These are phyloP conservation scores for Pythium grandisporangium DNA, from an alignment of 352 stramenopile genomes.

Conservation along the genomic window DNA sequence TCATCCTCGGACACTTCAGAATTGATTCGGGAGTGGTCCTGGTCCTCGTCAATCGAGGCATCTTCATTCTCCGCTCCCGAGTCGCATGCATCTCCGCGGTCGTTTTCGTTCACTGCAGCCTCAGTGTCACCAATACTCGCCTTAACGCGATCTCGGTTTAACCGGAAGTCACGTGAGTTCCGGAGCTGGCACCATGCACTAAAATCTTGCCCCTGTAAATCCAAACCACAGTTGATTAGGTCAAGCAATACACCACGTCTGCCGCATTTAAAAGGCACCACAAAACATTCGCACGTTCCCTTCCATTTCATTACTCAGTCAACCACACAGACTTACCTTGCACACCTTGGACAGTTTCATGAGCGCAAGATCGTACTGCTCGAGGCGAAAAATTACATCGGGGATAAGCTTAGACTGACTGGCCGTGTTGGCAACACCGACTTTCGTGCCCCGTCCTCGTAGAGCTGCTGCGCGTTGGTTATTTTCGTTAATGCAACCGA, in stretches of 20 bases:
- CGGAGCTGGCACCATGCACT: conserved; percentile 38
- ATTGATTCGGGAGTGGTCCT: no score
- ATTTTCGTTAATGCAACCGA: conserved; percentile 38
- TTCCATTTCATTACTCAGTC: no score
- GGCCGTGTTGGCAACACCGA: conserved; percentile 1
- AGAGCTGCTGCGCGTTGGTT: conserved; percentile 13
- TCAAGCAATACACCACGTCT: no score
- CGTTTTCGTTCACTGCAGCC: neutral
- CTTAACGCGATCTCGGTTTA: conserved; percentile 29
- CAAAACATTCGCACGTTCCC: neutral
- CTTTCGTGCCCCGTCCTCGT: conserved; percentile 4
- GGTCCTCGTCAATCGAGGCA: no score
- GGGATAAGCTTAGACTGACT: conserved; percentile 48
- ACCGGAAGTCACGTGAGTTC: conserved; percentile 37
- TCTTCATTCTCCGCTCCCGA: no score
- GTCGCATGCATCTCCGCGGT: neutral
- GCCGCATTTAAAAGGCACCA: conserved; percentile 1
- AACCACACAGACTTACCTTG: conserved; percentile 34
- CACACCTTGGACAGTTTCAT: conserved; percentile 61
- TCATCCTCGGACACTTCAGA: no score
- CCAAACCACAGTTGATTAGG: neutral
- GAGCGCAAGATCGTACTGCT: conserved; percentile 55
- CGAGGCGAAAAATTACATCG: conserved; percentile 55
- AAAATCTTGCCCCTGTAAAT: conserved; percentile 27
- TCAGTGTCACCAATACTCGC: conserved; percentile 4